Evolutionary conservation across 352 stramenopile genomes (phyloP), one percentile per base, ranked within the genome.

Genomic region (Pythium scleroteichum): DNA sequence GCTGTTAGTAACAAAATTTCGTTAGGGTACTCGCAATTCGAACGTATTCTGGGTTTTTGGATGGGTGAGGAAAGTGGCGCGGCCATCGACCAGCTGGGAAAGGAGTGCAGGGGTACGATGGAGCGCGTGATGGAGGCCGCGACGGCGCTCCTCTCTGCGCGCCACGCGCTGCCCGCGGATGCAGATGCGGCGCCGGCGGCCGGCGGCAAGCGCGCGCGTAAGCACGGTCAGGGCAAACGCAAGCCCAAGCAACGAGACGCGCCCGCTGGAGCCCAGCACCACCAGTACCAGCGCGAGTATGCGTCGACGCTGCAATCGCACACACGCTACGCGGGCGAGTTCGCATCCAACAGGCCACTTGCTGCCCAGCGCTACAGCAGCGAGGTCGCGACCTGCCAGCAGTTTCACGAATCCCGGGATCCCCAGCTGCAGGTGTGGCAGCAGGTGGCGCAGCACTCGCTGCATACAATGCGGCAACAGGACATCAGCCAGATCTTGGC

Each of bases 11-110:
- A 44, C 38, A 44, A 4, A 44, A 7, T 20, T 20, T 5, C 17
- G 13, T 44, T 44, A 17, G 38, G 29, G 10, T 35, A 35, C 29
- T 5, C 5, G 29, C 10, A 44, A 44, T 20, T 44, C 38, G 47
- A 66, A 41, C 38, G 9, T 52, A 19, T 57, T 51, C 13, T 50
- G 59, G 20, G 52, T 59, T 41, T 41, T 68, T 57, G 59, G 52
- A 44, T 68, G 52, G 61, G 59, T 61, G 47, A 23, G 16, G 40
- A 59, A 59, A 49, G 40, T 59, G 51, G 51, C 51, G 44, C 54
- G 26, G 26, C 23, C 26, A 26, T 22, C n/a, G 42, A 23, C 42
- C 12, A 48, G 22, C 47, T 41, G 12, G 26, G 12, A n/a, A 53
- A 38, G n/a, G 19, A 47, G 29, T 46, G 44, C 14, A 29, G 44